Evolutionary conservation across 495 filamentous ascomycete genomes (phyloP).

Genomic region (Daldinia vernicosa): DNA sequence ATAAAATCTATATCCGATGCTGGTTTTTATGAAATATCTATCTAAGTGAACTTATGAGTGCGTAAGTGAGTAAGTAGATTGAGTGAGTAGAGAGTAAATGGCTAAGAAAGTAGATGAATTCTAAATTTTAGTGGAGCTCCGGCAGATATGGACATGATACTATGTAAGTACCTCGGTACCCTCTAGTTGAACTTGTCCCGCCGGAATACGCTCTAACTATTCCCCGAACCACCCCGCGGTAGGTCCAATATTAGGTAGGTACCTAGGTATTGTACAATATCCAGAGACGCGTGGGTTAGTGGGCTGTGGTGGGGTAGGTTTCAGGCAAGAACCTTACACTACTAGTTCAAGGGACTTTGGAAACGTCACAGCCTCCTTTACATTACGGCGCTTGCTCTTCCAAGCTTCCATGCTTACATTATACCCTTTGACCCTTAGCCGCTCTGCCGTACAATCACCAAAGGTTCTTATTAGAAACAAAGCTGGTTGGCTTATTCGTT

Average conservation of each 20-base stretch:
- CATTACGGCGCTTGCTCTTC: slow-evolving; percentile 13
- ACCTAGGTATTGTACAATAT: too few species aligned
- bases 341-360: not conserved
- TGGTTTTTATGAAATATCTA: not conserved
- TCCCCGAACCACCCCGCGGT: slow-evolving; percentile 35
- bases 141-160: not conserved
- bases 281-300: slow-evolving; percentile 21
- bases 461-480: slow-evolving; percentile 14
- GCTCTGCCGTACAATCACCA: not conserved
- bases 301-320: slow-evolving; percentile 19
- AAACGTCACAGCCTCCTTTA: slow-evolving; percentile 44
- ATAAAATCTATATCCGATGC: not conserved
- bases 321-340: not conserved
- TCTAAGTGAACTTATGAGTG: not conserved
- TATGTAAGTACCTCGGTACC: slow-evolving; percentile 11
- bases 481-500: not conserved
- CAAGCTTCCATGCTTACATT: too few species aligned
- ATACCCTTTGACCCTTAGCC: slow-evolving; percentile 17
- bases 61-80: not conserved
- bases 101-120: not conserved
- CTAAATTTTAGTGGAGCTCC: slow-evolving; percentile 8
- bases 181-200: too few species aligned
- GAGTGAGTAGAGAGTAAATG: too few species aligned
- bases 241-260: not conserved
- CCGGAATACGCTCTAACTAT: slow-evolving; percentile 44